These are phyloP conservation scores for Fusarium albosuccineum DNA, from an alignment of 2,329 filamentous ascomycete species.

Conservation along the genomic window DNA sequence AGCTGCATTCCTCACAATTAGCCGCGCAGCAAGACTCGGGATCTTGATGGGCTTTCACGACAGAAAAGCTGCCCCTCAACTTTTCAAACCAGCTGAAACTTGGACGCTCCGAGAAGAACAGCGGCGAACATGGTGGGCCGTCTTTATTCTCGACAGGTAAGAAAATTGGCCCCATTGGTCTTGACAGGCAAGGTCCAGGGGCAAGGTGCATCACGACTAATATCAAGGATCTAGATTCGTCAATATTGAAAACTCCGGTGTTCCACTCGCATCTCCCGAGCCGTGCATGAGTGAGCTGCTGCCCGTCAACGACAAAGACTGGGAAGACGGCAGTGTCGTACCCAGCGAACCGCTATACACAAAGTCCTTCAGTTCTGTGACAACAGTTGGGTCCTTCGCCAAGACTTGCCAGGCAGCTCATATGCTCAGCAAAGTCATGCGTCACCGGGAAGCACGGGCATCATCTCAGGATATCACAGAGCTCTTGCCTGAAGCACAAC, in stretches of 20 bases:
- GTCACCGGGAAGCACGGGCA: slow-evolving; percentile 14
- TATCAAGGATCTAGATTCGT: slow-evolving; percentile 9
- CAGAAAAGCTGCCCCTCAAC: slow-evolving; percentile 4
- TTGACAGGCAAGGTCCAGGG: no score
- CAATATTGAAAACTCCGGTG: slow-evolving; percentile 15
- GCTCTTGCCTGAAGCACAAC: slow-evolving; percentile 27
- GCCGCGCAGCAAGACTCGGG: slow-evolving; percentile 33
- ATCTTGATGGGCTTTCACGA: slow-evolving; percentile 34
- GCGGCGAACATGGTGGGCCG: slow-evolving; percentile 37
- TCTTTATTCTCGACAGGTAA: slow-evolving; percentile 38
- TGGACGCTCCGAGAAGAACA: slow-evolving; percentile 38
- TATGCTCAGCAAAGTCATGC: slow-evolving; percentile 35
- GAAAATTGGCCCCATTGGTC: background rate
- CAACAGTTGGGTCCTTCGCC: slow-evolving; percentile 29
- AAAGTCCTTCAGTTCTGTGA: slow-evolving; percentile 21
- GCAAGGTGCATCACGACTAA: background rate
- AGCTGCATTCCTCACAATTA: slow-evolving; percentile 36
- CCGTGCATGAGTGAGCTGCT: slow-evolving; percentile 26
- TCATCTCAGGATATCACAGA: slow-evolving; percentile 3
- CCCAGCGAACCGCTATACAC: slow-evolving; percentile 35
- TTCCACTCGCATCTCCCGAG: slow-evolving; percentile 25
- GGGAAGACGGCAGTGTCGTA: slow-evolving; percentile 30
- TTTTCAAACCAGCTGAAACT: slow-evolving; percentile 30
- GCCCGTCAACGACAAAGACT: slow-evolving; percentile 37
- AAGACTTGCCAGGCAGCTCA: slow-evolving; percentile 37